Conservation (phyloP, 306 rosid genomes). For the Gastrolobium bilobum region DNA sequence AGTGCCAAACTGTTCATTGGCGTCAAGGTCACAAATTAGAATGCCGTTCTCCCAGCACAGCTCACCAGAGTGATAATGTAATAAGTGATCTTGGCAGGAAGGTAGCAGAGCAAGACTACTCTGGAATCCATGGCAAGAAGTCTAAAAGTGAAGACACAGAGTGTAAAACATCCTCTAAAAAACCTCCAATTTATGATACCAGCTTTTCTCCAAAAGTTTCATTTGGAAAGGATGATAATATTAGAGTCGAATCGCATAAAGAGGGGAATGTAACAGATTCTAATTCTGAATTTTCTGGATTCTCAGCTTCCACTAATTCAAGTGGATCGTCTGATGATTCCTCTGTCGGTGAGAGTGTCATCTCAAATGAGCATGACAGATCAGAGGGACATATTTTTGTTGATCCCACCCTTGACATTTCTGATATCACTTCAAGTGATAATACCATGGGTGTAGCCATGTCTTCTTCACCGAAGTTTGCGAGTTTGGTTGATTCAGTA, state of each 20-base stretch:
- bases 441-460: conserved; percentile 52
- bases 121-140: conserved; percentile 47
- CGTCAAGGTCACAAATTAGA: conserved; percentile 92
- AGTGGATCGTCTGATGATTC: conserved; percentile 79
- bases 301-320: conserved; percentile 62
- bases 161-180: conserved; percentile 43
- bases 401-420: conserved; percentile 58
- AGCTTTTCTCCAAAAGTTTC: conserved; percentile 52
- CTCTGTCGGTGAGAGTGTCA: conserved; percentile 75
- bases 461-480: conserved; percentile 86
- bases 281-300: conserved; percentile 84
- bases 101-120: conserved; percentile 50
- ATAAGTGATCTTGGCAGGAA: conserved; percentile 52
- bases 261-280: conserved; percentile 55
- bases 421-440: conserved; percentile 45
- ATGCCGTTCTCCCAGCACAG: conserved; percentile 67
- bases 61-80: conserved; percentile 37
- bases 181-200: conserved; percentile 41
- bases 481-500: conserved; percentile 70
- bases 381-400: conserved; percentile 62
- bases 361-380: conserved; percentile 67
- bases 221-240: conserved; percentile 53
- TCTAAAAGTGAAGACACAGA: conserved; percentile 41
- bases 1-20: conserved; percentile 95
- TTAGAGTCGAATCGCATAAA: conserved; percentile 55